Conservation (phyloP, 371 early-diverging fungal genomes). For the Mortierella sp. region DNA sequence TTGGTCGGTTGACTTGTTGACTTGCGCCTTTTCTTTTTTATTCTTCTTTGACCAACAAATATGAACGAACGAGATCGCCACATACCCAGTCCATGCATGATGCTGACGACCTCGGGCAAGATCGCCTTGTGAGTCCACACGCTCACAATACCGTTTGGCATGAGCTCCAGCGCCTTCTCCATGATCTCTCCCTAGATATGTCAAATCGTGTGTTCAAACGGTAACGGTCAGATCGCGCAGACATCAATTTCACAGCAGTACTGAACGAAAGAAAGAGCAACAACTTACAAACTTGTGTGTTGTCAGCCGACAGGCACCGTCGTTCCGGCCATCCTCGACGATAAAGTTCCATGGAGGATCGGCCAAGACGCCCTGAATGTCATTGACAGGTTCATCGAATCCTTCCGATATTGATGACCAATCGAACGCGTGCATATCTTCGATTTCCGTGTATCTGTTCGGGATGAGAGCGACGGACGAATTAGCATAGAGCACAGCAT, state of each 20-base stretch:
- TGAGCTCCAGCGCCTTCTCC: constrained; percentile 60
- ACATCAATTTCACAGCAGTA: background rate
- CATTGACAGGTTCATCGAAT: constrained; percentile 36
- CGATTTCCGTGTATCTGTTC: constrained; percentile 43
- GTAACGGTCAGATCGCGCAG: background rate
- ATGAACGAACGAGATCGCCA: background rate
- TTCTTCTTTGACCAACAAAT: no score
- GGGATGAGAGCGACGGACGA: background rate
- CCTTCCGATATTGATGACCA: constrained; percentile 47
- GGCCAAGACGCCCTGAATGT: constrained; percentile 67
- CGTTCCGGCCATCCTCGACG: constrained; percentile 66
- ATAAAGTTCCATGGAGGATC: constrained; percentile 78
- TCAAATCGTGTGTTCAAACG: background rate
- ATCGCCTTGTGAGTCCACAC: constrained; percentile 75
- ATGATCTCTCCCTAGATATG: constrained; percentile 59
- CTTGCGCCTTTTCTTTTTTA: no score
- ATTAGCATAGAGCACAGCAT: background rate
- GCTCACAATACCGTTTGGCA: constrained; percentile 72
- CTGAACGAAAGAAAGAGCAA: background rate
- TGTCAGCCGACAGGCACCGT: constrained; percentile 63
- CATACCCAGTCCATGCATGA: constrained; percentile 69
- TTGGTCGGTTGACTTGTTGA: background rate
- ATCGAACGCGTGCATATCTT: constrained; percentile 33
- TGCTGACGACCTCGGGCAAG: constrained; percentile 69
- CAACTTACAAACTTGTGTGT: constrained; percentile 57